phyloP scores from a whole-genome alignment of 192 early-diverging fungal genomes.

The Coemansia aciculifera region DNA sequence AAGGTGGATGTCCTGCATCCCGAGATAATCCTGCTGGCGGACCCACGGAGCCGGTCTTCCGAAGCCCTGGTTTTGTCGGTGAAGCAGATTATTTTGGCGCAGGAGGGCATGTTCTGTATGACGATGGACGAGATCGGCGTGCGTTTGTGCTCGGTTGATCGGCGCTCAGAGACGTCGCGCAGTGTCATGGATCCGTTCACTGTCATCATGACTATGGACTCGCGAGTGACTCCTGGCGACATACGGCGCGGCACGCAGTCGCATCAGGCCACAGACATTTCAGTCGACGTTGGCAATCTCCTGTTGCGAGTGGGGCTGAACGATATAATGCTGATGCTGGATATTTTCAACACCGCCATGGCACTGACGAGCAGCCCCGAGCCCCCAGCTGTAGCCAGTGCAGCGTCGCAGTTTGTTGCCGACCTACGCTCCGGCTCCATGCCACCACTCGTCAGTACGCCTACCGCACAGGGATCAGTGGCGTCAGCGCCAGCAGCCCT shows the following conservation, averaged over 20 bases:
- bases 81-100: constrained; percentile 75
- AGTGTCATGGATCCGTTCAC: constrained; percentile 92
- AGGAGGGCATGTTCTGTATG: constrained; percentile 74
- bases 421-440: background rate
- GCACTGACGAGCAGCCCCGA: constrained; percentile 57
- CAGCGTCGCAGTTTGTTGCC: background rate
- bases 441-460: background rate
- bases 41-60: constrained; percentile 65
- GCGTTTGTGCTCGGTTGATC: constrained; percentile 88
- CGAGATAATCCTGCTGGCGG: constrained; percentile 83
- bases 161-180: constrained; percentile 71
- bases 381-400: background rate
- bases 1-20: constrained; percentile 75
- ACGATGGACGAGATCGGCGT: constrained; percentile 83
- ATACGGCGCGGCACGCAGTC: constrained; percentile 12
- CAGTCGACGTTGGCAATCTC: constrained; percentile 74
- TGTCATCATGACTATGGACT: constrained; percentile 77
- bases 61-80: constrained; percentile 90
- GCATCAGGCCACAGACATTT: constrained; percentile 63
- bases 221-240: constrained; percentile 61
- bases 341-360: constrained; percentile 74
- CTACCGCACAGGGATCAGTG: background rate
- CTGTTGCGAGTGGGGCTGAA: constrained; percentile 84
- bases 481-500: background rate
- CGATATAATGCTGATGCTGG: constrained; percentile 78